A percentile compares a stretch with the other conserved stretches of the same genome.
Evolutionary conservation across 2,329 filamentous ascomycete species (phyloP).

Genomic region (Colletotrichum viniferum): DNA sequence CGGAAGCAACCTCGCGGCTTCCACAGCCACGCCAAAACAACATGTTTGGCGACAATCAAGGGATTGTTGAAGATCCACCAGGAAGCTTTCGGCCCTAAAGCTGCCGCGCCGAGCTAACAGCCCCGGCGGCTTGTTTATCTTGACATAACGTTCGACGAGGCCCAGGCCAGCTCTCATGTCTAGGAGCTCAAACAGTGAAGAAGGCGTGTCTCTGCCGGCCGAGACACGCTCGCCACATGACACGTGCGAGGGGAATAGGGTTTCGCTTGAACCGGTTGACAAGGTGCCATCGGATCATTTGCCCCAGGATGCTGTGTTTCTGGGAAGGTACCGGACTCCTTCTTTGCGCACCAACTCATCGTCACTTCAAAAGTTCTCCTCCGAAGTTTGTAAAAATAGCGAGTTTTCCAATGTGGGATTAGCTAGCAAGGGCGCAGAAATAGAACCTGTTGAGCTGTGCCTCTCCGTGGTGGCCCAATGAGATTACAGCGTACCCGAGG

Average conservation of each 20-base stretch:
- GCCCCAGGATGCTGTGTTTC: background rate
- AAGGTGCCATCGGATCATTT: slow-evolving; percentile 11
- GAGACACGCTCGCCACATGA: slow-evolving; percentile 14
- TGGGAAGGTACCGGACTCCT: background rate
- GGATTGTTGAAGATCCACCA: slow-evolving; percentile 10
- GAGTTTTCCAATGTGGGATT: background rate
- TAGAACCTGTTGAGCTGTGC: slow-evolving; percentile 8
- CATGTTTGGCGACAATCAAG: slow-evolving; percentile 7
- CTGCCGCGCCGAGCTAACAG: background rate
- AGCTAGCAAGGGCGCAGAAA: slow-evolving; percentile 3
- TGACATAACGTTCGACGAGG: slow-evolving; percentile 1
- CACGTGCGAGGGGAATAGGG: slow-evolving; percentile 15
- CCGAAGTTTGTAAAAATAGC: background rate
- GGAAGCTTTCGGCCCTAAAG: slow-evolving; percentile 16
- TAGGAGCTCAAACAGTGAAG: background rate
- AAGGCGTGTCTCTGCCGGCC: slow-evolving; percentile 14
- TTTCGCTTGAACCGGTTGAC: slow-evolving; percentile 8
- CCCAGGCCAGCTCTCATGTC: background rate
- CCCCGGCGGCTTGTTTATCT: slow-evolving; percentile 4
- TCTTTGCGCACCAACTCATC: background rate
- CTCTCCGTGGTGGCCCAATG: slow-evolving; percentile 9
- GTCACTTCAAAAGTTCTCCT: background rate
- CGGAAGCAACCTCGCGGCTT: slow-evolving; percentile 8
- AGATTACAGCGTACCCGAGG: slow-evolving; percentile 15
- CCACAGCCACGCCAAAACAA: background rate